Evolutionary conservation across 1,284 basidiomycete genomes (phyloP), one percentile per base, ranked within the genome.

Genomic region (Apiotrichum mycotoxinovorans): DNA sequence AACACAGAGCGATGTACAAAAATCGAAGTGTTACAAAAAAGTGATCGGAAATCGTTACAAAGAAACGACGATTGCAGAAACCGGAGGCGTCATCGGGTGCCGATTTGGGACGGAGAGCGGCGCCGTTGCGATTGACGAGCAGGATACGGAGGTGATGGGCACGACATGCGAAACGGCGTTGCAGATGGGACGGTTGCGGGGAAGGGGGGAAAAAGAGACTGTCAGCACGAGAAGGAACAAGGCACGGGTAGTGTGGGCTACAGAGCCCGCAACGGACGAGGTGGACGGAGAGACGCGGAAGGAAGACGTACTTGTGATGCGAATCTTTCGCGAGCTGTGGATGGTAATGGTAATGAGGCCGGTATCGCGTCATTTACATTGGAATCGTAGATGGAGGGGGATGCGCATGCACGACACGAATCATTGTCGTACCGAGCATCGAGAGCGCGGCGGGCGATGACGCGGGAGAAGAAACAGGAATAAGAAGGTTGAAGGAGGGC

Each of bases 221-320:
- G 23, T 9, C 9, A 18, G 35, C 30, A 26, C 2, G 17, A 18
- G 35, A 40, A 17, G 25, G 18, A 20, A 23, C 25, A 15, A 43
- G 23, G 42, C 42, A 43, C 23, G 40, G 35, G 35, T 26, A 34
- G 15, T 38, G 30, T 48, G 18, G 47, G 48, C 18, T 26, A 38
- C 15, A 17, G 15, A 38, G 37, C 4, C 37, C 12, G 37, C 4
- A 38, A 38, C 5, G 37, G 12, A 38, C 12, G 25, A 7, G 43
- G 23, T 9, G 20, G 41, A 42, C n/a, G 41, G 41, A 14, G 15
- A 49, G 22, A 15, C 26, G 30, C 27, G 38, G 26, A 5, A 10
- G 20, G 40, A 22, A 11, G 4, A 67, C 66, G 42, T 54, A 68
- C 66, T 66, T 38, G 67, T 70, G 23, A 70, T 68, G 51, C 64